Conservation (phyloP, 1,139 yeast species). For the Pichia sp. region DNA sequence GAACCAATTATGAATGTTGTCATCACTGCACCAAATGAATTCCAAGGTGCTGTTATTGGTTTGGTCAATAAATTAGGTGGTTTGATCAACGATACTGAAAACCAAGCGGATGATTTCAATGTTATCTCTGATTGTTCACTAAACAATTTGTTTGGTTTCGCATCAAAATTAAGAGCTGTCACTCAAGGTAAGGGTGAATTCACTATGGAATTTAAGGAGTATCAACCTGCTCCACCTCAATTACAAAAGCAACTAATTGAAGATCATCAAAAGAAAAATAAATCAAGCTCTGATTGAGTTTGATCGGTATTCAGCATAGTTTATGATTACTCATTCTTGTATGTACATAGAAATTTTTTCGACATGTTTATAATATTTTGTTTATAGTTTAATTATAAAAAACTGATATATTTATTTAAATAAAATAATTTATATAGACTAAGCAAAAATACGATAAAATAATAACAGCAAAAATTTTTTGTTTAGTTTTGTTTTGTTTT, state of each 20-base stretch:
- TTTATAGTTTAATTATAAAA: background rate
- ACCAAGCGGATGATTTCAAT: slow-evolving; percentile 91
- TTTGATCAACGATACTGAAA: slow-evolving; percentile 87
- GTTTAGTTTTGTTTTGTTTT: too few relatives aligned
- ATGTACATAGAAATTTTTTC: background rate
- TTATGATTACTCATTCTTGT: background rate
- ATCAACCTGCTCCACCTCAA: slow-evolving; percentile 86
- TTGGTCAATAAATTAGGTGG: slow-evolving; percentile 89
- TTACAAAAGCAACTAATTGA: slow-evolving; percentile 86
- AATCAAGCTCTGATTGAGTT: background rate
- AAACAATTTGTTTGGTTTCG: slow-evolving; percentile 93
- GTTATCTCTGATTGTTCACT: slow-evolving; percentile 91
- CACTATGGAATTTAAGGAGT: slow-evolving; percentile 87
- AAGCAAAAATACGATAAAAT: too few relatives aligned
- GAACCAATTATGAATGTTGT: slow-evolving; percentile 96
- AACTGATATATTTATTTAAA: background rate
- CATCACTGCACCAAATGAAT: slow-evolving; percentile 91
- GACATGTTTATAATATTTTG: background rate
- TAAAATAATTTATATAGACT: too few relatives aligned
- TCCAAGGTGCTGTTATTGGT: slow-evolving; percentile 91
- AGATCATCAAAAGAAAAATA: slow-evolving; percentile 59
- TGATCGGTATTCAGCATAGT: background rate
- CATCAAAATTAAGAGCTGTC: slow-evolving; percentile 89
- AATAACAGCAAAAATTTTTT: background rate
- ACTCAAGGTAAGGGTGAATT: slow-evolving; percentile 99